Conservation (phyloP, 495 filamentous ascomycete genomes). For the Hamigera avellanea region DNA sequence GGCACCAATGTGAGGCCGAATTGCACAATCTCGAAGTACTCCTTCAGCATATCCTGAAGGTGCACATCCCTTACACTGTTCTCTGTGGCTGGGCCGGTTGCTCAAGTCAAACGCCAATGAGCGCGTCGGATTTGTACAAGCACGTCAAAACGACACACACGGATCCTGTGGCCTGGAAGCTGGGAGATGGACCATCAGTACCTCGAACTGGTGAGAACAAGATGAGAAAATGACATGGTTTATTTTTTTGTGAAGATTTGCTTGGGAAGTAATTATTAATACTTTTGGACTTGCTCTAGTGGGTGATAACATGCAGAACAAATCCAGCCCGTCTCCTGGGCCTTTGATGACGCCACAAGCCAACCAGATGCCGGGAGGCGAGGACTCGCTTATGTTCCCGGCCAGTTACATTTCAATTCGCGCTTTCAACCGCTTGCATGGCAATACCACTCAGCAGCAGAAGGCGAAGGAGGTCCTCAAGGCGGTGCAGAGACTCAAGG, state of each 20-base stretch:
- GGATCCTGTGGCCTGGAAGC: conserved; percentile 44
- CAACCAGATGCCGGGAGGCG: conserved; percentile 3
- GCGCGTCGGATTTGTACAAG: conserved; percentile 35
- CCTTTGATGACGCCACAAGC: neutral
- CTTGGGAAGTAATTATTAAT: conserved; percentile 11
- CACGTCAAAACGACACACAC: conserved; percentile 56
- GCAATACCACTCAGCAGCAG: conserved; percentile 22
- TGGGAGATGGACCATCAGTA: conserved; percentile 52
- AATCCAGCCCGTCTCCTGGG: neutral
- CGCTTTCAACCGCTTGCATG: conserved; percentile 28
- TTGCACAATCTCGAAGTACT: conserved; percentile 66
- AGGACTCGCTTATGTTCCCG: conserved; percentile 25
- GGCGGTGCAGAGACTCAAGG: conserved; percentile 32
- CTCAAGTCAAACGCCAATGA: conserved; percentile 5
- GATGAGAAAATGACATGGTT: neutral
- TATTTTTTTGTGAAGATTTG: conserved; percentile 1
- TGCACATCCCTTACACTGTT: conserved; percentile 30
- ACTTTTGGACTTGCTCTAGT: conserved; percentile 5
- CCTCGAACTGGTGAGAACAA: conserved; percentile 34
- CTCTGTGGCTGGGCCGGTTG: conserved; percentile 27
- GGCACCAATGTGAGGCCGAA: conserved; percentile 54
- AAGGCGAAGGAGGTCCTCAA: conserved; percentile 27
- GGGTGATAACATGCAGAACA: neutral
- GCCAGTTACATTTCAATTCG: conserved; percentile 18
- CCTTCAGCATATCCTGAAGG: conserved; percentile 50